Evolutionary conservation across 495 filamentous ascomycete genomes (phyloP).

Genomic region (Aspergillus cavernicola): DNA sequence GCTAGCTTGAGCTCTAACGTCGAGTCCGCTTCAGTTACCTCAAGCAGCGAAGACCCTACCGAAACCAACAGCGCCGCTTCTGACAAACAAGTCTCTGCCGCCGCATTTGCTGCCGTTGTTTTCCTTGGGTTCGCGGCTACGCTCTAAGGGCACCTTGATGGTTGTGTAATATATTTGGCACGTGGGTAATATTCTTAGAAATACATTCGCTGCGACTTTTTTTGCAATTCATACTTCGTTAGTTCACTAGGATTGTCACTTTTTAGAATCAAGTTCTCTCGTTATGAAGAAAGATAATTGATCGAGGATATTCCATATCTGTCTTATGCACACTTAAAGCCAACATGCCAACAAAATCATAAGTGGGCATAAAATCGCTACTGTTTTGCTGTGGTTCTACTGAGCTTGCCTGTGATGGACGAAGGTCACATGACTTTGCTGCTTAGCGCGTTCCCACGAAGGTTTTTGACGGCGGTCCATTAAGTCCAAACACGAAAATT

Average conservation of each 20-base stretch:
- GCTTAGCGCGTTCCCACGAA: constrained; percentile 2
- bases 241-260: neutral
- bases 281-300: too few relatives aligned
- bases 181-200: neutral
- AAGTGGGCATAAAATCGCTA: too few relatives aligned
- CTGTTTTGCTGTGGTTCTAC: too few relatives aligned
- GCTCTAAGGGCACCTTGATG: constrained; percentile 22
- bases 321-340: too few relatives aligned
- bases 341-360: too few relatives aligned
- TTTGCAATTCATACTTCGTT: constrained; percentile 10
- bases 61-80: constrained; percentile 20
- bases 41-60: neutral
- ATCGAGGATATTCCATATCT: too few relatives aligned
- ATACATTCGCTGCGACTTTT: constrained; percentile 7
- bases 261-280: neutral
- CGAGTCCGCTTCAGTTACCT: constrained; percentile 1
- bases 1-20: constrained; percentile 16
- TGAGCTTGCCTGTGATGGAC: too few relatives aligned
- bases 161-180: constrained; percentile 10
- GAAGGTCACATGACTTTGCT: neutral
- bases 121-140: constrained; percentile 39
- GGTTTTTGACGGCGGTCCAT: constrained; percentile 21
- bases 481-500: constrained; percentile 41
- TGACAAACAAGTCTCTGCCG: constrained; percentile 32
- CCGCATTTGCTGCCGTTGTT: constrained; percentile 35